Base-by-base conservation (phyloP, 371 early-diverging fungal genomes). In the Syncephalis plumigaleata region DNA sequence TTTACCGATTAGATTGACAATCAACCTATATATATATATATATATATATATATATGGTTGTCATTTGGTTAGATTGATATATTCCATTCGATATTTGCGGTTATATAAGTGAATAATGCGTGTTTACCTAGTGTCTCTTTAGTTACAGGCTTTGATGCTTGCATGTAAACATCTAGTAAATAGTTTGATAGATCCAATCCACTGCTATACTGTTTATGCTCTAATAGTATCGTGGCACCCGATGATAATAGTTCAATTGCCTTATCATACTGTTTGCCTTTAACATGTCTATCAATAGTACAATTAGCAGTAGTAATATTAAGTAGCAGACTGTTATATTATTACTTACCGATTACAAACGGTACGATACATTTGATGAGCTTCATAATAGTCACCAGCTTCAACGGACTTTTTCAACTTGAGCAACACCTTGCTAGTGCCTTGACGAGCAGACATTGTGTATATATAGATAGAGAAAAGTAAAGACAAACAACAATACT, bases 361-460 rank as follows among this genome's bases (percentile, higher is more conserved):
- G 21, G 91, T 87, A 53, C 84, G 77, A 60, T 85, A 84, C 86
- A 87, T 87, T 61, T 91, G 89, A 56, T 91, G 89, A 3, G 88
- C 86, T 56, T 87, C 89, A 66, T 91, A 91, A 60, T 81, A 89
- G 62, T 88, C 81, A 23, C 85, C 87, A 48, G 70, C 76, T 40
- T 70, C 67, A n/a, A 83, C 74, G 26, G 76, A 71, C 39, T 62
- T 61, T 54, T 78, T 66, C 23, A 83, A 66, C 51, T 81, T 82
- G 42, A 72, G 63, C 17, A 80, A 61, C n/a, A 72, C 72, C 51
- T 78, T 77, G 52, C 74, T 71, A 3, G 73, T 75, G 51, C 81
- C 86, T 71, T 66, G 31, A 31, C 31, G 31, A 31, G 31, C 31
- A 11, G 31, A 7, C 31, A 31, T 31, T 4, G 11, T 31, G 31